Evolutionary conservation across 495 filamentous ascomycete species (phyloP).

Genomic region (Talaromyces trachyspermus): DNA sequence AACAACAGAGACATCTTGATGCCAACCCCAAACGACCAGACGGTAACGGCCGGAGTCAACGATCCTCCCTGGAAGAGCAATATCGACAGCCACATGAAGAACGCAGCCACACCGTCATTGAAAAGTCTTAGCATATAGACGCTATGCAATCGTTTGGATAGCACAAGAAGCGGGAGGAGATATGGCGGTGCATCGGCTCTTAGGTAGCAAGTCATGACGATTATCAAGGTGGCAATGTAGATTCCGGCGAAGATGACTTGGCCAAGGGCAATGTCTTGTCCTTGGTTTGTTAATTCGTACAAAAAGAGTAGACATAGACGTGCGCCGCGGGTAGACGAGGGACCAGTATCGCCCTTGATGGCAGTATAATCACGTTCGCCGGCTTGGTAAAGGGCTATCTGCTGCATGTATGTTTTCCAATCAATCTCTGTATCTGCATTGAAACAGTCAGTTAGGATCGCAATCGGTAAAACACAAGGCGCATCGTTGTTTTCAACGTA

Average conservation of each 20-base stretch:
- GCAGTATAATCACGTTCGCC: slow-evolving; percentile 84
- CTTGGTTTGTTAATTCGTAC: slow-evolving; percentile 68
- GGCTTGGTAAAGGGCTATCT: slow-evolving; percentile 65
- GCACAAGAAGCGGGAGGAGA: slow-evolving; percentile 74
- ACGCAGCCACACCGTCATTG: slow-evolving; percentile 84
- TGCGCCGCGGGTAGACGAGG: slow-evolving; percentile 92
- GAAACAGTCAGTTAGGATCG: slow-evolving; percentile 2
- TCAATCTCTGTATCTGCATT: slow-evolving; percentile 96
- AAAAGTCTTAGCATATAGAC: slow-evolving; percentile 89
- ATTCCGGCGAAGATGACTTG: slow-evolving; percentile 73
- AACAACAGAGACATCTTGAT: slow-evolving; percentile 91
- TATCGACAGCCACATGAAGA: slow-evolving; percentile 75
- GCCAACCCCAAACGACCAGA: slow-evolving; percentile 72
- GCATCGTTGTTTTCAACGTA: too few relatives aligned
- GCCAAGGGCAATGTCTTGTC: slow-evolving; percentile 67
- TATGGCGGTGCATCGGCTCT: slow-evolving; percentile 77
- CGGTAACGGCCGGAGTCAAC: slow-evolving; percentile 63
- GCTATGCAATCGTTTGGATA: slow-evolving; percentile 90
- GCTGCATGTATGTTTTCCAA: slow-evolving; percentile 95
- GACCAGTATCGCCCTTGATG: slow-evolving; percentile 84
- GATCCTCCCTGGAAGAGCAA: slow-evolving; percentile 62
- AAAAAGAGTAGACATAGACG: slow-evolving; percentile 82
- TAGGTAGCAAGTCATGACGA: slow-evolving; percentile 79
- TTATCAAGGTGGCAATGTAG: slow-evolving; percentile 64
- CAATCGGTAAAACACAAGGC: too few relatives aligned